Percentiles rank a stretch among this genome's conserved stretches.
phyloP scores from a whole-genome alignment of 1,284 basidiomycete genomes.

The Trametes hirsuta region DNA sequence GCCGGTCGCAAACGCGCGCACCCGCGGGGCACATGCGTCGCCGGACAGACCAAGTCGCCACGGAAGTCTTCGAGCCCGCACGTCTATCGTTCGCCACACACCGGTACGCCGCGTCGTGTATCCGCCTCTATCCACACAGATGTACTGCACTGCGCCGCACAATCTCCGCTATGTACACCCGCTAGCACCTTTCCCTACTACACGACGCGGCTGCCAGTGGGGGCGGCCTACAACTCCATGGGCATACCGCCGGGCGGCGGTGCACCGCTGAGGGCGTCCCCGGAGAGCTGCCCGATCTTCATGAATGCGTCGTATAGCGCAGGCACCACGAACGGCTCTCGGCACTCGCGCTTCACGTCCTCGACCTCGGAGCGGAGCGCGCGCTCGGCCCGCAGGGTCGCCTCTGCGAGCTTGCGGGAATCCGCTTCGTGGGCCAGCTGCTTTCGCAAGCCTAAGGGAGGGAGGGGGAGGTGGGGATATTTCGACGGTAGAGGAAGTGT shows the following conservation, averaged over 20 bases:
- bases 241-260: constrained; percentile 1
- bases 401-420: constrained; percentile 29
- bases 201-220: not conserved
- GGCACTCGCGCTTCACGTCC: constrained; percentile 45
- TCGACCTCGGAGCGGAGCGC: constrained; percentile 38
- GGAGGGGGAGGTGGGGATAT: not conserved
- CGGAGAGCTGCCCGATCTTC: constrained; percentile 33
- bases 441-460: constrained; percentile 19
- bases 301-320: constrained; percentile 49
- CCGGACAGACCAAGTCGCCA: constrained; percentile 21
- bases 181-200: not conserved
- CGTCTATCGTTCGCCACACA: not conserved
- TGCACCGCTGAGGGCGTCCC: constrained; percentile 23
- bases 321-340: constrained; percentile 51
- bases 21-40: not conserved
- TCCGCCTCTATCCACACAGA: not conserved
- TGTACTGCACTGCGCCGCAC: not conserved
- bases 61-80: constrained; percentile 9
- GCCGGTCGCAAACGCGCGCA: constrained; percentile 10
- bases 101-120: not conserved
- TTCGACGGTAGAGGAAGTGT: not conserved
- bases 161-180: not conserved
- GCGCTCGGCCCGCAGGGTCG: constrained; percentile 38
- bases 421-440: constrained; percentile 19
- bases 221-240: constrained; percentile 16